Conservation (phyloP, 2,329 filamentous ascomycete species). For the Verticillium longisporum region DNA sequence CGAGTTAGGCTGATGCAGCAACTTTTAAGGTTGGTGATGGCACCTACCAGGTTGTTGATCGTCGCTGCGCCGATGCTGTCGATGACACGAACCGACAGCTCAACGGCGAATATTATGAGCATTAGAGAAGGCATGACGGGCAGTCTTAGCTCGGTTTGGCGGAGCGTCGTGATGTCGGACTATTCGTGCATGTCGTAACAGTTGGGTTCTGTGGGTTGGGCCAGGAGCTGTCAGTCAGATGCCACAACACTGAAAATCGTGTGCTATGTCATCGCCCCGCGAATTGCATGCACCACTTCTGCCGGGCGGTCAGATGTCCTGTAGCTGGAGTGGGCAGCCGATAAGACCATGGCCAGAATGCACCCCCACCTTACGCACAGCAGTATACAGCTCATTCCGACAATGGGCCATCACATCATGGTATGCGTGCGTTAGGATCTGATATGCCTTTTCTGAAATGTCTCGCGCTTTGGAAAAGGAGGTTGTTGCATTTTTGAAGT, state of each 20-base stretch:
- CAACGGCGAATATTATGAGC: conserved; percentile 71
- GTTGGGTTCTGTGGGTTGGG: neutral
- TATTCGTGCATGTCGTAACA: conserved; percentile 6
- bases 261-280: conserved; percentile 12
- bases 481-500: conserved; percentile 33
- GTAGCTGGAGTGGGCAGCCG: neutral
- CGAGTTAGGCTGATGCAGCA: neutral
- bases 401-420: too few species aligned
- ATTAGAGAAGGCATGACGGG: conserved; percentile 71
- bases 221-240: neutral
- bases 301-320: neutral
- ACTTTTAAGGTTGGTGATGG: neutral
- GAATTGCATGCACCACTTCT: conserved; percentile 8
- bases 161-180: neutral
- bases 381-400: too few species aligned
- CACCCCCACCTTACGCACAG: neutral
- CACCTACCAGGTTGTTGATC: conserved; percentile 44
- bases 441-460: conserved; percentile 27
- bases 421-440: too few species aligned
- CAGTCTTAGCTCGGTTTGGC: neutral
- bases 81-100: conserved; percentile 74
- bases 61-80: conserved; percentile 75
- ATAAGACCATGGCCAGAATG: neutral
- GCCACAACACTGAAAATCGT: conserved; percentile 5
- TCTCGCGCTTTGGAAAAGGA: conserved; percentile 47